Evolutionary conservation across 371 early-diverging fungal genomes (phyloP), one percentile per base, ranked within the genome.

Genomic region (Saksenaea oblongispora): DNA sequence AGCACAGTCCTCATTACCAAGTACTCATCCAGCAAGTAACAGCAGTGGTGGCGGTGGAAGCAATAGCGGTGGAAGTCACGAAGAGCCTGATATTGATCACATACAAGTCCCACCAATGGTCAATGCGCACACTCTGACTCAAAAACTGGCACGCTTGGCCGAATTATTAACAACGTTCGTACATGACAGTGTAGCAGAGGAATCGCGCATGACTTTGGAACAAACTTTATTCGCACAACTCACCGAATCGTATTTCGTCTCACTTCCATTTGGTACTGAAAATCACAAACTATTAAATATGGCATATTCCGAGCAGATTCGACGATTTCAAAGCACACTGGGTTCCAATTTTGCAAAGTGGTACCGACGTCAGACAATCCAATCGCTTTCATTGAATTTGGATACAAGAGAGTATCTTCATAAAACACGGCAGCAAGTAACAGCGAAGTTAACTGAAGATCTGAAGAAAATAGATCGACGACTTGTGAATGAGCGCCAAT

Each of bases 191-290:
- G 70, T 66, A 10, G 55, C 59, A 28, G 56, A 69, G 31, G 55
- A 55, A n/a, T 41, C n/a, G 42, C 42, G 42, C 14, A 37, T 34
- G 13, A 54, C 59, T 0, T 42, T 76, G 18, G 81, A 81, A 54
- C 78, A 81, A 27, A 37, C 66, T 0, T 61, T 81, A 11, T 81
- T 69, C 58, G 41, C 67, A 14, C 69, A 69, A 11, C 70, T 81
- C 36, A 70, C 70, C 2, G 70, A 73, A 17, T 37, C 57, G 11
- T 82, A 78, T 22, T 62, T 82, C 27, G 60, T 53, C 17, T 61
- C 78, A 13, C 71, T 82, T 56, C 82, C 82, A 0, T 82, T 82
- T 64, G 82, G 82, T n/a, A 82, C 82, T 1, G 74, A 77, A 47
- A 79, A 79, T 36, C 79, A 82, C 26, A 62, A 74, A 9, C 58